Percentiles rank a stretch among this genome's conserved stretches.
phyloP scores from a whole-genome alignment of 1,284 basidiomycete species.

The Cystobasidium slooffiae region DNA sequence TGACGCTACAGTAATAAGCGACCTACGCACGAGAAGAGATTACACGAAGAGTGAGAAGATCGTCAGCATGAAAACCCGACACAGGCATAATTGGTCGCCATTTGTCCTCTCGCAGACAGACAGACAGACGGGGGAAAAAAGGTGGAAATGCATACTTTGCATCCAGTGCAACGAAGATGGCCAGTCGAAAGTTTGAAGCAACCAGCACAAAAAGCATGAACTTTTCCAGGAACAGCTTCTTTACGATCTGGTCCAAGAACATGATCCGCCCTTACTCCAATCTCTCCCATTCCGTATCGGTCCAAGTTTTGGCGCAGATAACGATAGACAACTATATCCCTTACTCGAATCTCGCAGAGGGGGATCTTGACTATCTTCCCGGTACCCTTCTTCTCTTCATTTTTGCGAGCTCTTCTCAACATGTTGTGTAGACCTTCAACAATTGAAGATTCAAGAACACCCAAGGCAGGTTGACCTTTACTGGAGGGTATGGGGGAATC shows the following conservation, averaged over 20 bases:
- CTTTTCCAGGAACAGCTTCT: not conserved
- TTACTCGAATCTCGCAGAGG: not conserved
- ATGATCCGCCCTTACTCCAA: not conserved
- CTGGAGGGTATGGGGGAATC: too few species aligned
- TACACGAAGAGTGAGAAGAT: too few species aligned
- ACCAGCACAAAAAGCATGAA: not conserved
- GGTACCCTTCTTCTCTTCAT: not conserved
- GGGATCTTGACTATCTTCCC: not conserved
- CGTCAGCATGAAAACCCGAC: not conserved
- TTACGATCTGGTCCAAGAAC: not conserved
- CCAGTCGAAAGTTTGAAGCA: not conserved
- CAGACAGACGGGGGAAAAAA: too few species aligned
- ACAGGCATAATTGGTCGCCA: not conserved
- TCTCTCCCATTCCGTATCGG: not conserved
- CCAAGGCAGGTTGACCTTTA: too few species aligned
- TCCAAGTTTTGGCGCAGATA: not conserved
- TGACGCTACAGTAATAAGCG: conserved; percentile 59
- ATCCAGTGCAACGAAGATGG: not conserved
- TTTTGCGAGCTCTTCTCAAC: not conserved
- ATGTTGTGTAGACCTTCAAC: too few species aligned
- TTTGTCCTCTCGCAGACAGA: not conserved
- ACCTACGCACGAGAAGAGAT: conserved; percentile 47
- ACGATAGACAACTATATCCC: not conserved
- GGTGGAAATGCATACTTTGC: not conserved
- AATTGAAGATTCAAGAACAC: too few species aligned